Evolutionary conservation across 2,329 filamentous ascomycete genomes (phyloP), one percentile per base, ranked within the genome.

Genomic region (Nigrospora oryzae): DNA sequence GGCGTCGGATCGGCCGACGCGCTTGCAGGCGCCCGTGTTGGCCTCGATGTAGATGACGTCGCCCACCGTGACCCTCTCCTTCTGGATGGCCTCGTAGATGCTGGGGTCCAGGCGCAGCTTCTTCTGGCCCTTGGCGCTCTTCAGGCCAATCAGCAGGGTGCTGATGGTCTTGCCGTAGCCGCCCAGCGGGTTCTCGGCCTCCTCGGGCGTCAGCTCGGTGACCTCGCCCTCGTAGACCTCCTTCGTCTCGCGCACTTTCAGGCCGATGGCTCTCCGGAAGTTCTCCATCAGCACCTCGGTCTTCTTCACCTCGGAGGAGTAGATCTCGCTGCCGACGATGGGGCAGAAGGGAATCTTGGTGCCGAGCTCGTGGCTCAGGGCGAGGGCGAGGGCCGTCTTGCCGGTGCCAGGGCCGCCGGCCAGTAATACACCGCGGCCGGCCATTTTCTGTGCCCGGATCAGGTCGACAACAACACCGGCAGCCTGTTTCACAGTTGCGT

Each of bases 1-100:
- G 28, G 93, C 93, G 64, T 98, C 93, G 38, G 89, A 95, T 60
- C 93, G 80, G 42, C 93, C 93, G 11, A 98, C 93, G 57, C 93
- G 82, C 74, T 98, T 98, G 71, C 94, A 95, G 40, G 93, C 90
- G 51, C 93, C 93, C 12, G 93, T 98, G 70, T 98, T 98, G 53
- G 93, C 91, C 74, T 98, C 93, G 55, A 98, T 97, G 72, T 98
- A 98, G 65, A 98, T 88, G 58, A 98, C 93, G 64, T 98, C 93
- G 63, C 93, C 93, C 38, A 97, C 84, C 3, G 89, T 87, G 36
- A 98, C 93, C 51, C 90, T 80, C 75, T 98, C 93, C 71, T 97
- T 97, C 65, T 97, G 93, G 58, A 98, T 96, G 3, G 93, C 93
- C 69, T 98, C 93, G 73, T 97, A 98, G 67, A 98, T 97, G 69